phyloP scores from a whole-genome alignment of 2,329 filamentous ascomycete species.

The Pochonia chlamydosporia region DNA sequence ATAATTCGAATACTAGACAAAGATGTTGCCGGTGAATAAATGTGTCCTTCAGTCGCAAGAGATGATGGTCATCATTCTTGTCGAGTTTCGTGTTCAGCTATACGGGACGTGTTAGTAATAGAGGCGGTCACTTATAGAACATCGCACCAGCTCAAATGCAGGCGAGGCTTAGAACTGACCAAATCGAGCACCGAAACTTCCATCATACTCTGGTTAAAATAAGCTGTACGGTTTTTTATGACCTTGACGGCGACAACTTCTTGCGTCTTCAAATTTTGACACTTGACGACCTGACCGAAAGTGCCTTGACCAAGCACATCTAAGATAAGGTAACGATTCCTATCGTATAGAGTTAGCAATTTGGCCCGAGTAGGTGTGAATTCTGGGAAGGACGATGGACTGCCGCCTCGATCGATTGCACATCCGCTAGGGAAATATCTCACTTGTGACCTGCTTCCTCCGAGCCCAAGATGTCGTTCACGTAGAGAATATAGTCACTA shows the following conservation, averaged over 20 bases:
- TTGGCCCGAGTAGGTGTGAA: not conserved
- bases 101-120: constrained; percentile 17
- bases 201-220: constrained; percentile 99
- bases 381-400: not conserved
- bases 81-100: constrained; percentile 97
- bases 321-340: constrained; percentile 92
- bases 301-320: constrained; percentile 96
- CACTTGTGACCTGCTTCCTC: constrained; percentile 98
- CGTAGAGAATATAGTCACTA: constrained; percentile 97
- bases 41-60: constrained; percentile 90
- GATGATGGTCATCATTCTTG: constrained; percentile 97
- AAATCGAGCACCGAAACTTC: constrained; percentile 95
- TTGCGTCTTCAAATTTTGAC: constrained; percentile 95
- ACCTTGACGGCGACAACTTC: constrained; percentile 99
- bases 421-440: constrained; percentile 22
- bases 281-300: constrained; percentile 98
- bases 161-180: too few species aligned
- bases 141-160: too few species aligned
- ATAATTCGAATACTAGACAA: constrained; percentile 89
- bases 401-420: too few species aligned
- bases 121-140: not conserved
- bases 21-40: constrained; percentile 98
- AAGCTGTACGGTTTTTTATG: constrained; percentile 97
- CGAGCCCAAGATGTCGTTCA: constrained; percentile 96
- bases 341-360: constrained; percentile 25